Percentiles rank a stretch among this genome's conserved stretches.
Conservation (phyloP, 208 protist species). For the Spongospora subterranea region DNA sequence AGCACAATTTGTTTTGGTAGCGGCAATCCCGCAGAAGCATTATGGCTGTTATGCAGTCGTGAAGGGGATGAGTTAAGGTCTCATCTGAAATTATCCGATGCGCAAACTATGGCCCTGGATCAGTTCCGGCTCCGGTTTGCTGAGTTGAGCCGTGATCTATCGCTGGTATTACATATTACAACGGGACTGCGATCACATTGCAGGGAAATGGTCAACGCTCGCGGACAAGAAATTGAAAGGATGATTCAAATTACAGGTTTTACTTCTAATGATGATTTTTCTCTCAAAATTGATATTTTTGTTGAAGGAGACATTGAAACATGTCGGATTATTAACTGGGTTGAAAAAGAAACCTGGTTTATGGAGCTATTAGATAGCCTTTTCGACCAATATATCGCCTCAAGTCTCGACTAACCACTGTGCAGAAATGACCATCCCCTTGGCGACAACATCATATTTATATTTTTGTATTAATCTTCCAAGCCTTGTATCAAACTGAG, state of each 20-base stretch:
- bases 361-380: neutral
- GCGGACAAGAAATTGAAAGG: neutral
- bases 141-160: neutral
- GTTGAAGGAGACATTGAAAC: too few species aligned
- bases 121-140: neutral
- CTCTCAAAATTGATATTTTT: too few species aligned
- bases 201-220: neutral
- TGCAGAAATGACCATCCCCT: neutral
- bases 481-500: too few species aligned
- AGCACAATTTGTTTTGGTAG: neutral
- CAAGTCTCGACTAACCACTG: neutral
- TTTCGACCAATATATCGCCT: neutral
- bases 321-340: neutral
- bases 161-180: neutral
- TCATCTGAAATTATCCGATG: neutral
- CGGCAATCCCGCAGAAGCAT: neutral
- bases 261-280: too few species aligned
- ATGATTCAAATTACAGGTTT: neutral
- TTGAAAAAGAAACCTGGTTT: neutral
- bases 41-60: neutral
- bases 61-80: neutral
- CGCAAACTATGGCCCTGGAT: neutral
- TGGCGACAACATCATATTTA: conserved; percentile 2
- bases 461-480: too few species aligned
- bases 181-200: neutral